A percentile compares a stretch with the other conserved stretches of the same genome.
Conservation (phyloP, 2,329 filamentous ascomycete species). For the Monosporascus cannonballus region DNA sequence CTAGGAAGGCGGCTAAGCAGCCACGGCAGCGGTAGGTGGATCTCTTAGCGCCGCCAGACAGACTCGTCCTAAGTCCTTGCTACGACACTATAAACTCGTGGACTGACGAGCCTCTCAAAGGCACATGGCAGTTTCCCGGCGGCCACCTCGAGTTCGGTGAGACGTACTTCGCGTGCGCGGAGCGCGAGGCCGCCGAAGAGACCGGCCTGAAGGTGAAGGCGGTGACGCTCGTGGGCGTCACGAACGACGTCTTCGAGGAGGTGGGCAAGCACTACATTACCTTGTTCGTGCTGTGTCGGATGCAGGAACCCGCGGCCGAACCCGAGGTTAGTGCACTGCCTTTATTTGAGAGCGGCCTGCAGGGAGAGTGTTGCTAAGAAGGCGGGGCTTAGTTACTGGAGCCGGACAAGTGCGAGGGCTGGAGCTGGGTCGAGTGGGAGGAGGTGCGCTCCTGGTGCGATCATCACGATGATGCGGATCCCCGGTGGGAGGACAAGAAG, state of each 20-base stretch:
- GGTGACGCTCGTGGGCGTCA: conserved; percentile 50
- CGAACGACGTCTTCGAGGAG: conserved; percentile 58
- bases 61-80: background rate
- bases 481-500: conserved; percentile 21
- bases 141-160: conserved; percentile 71
- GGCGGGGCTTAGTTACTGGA: conserved; percentile 33
- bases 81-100: conserved; percentile 7
- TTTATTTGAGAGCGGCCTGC: conserved; percentile 18
- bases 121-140: conserved; percentile 63
- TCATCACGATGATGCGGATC: conserved; percentile 17
- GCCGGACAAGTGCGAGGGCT: conserved; percentile 44
- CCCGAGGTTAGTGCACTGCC: conserved; percentile 42
- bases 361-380: conserved; percentile 11
- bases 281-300: conserved; percentile 54
- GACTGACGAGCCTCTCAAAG: conserved; percentile 24
- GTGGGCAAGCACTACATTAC: conserved; percentile 70
- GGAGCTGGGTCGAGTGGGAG: conserved; percentile 42
- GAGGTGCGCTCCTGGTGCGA: conserved; percentile 30
- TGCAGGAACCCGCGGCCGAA: conserved; percentile 39
- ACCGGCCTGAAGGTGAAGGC: conserved; percentile 54
- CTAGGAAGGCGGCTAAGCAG: conserved; percentile 42
- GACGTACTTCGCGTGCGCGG: conserved; percentile 53
- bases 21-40: conserved; percentile 40
- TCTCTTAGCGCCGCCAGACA: background rate
- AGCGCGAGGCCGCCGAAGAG: conserved; percentile 64